A percentile compares a stretch with the other conserved stretches of the same genome.
phyloP scores from a whole-genome alignment of 2,329 filamentous ascomycete species.

The Colletotrichum siamense region DNA sequence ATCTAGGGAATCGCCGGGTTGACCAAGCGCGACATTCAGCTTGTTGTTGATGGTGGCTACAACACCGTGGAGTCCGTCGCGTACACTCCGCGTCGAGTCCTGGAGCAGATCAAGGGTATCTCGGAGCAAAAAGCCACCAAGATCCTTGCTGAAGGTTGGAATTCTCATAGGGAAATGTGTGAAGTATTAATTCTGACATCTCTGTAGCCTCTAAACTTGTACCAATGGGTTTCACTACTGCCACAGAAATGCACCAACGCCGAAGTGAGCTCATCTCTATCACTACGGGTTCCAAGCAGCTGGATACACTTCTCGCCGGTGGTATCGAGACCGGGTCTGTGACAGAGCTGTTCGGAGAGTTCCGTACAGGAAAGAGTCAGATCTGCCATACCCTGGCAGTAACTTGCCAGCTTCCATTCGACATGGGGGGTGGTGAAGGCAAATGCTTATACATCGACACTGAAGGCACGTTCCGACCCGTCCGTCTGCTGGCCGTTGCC shows the following conservation, averaged over 20 bases:
- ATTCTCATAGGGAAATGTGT: constrained; percentile 22
- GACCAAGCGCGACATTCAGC: constrained; percentile 94
- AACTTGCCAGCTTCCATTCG: constrained; percentile 95
- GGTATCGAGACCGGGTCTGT: constrained; percentile 97
- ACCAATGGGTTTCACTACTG: constrained; percentile 98
- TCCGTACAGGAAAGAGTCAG: constrained; percentile 97
- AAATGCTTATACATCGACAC: constrained; percentile 99
- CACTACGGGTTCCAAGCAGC: constrained; percentile 95
- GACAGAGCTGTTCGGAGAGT: constrained; percentile 97
- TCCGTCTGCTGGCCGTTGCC: constrained; percentile 88
- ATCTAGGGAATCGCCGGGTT: constrained; percentile 81
- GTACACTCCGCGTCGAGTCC: constrained; percentile 81
- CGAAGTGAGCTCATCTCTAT: constrained; percentile 97
- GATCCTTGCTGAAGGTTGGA: constrained; percentile 82
- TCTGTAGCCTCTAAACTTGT: constrained; percentile 86
- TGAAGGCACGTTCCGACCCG: constrained; percentile 94
- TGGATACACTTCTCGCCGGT: constrained; percentile 92
- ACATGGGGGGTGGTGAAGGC: constrained; percentile 98
- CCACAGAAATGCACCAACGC: constrained; percentile 97
- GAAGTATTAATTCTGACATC: background rate
- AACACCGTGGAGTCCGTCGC: constrained; percentile 96
- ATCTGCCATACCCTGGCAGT: constrained; percentile 99
- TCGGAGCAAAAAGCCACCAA: constrained; percentile 97
- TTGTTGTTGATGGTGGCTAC: constrained; percentile 89
- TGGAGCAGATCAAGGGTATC: constrained; percentile 97